Evolutionary conservation across 108 stramenopile genomes (phyloP).

Genomic region (Discostella stelligeroides): DNA sequence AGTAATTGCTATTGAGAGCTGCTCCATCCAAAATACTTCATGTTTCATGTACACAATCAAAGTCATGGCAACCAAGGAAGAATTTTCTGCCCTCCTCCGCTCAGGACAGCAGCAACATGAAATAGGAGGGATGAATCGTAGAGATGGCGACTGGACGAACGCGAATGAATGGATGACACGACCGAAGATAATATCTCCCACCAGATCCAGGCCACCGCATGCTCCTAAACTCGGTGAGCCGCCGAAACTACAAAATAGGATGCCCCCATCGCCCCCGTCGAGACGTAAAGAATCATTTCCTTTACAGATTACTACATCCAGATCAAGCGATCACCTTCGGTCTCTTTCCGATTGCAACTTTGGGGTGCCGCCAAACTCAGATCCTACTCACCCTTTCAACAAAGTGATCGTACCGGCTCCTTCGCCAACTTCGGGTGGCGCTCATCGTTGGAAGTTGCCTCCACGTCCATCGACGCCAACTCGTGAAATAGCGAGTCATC

Average conservation of each 20-base stretch:
- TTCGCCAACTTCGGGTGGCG: not conserved
- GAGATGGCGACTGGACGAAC: not conserved
- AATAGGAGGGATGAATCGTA: not conserved
- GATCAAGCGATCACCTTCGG: constrained; percentile 8
- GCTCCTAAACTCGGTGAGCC: constrained; percentile 21
- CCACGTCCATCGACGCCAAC: constrained; percentile 6
- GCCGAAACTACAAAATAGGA: not conserved
- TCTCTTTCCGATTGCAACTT: constrained; percentile 36
- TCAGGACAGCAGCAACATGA: constrained; percentile 17
- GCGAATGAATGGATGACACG: not conserved
- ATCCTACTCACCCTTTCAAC: constrained; percentile 25
- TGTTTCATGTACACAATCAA: not conserved
- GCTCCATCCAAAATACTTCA: no score
- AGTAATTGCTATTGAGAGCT: no score
- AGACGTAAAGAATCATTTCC: not conserved
- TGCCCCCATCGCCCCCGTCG: not conserved
- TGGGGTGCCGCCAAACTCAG: not conserved
- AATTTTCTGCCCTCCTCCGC: constrained; percentile 30
- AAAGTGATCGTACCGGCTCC: not conserved
- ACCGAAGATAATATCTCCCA: not conserved
- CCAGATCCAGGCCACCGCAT: constrained; percentile 26
- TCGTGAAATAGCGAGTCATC: constrained; percentile 8
- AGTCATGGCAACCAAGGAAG: constrained; percentile 30
- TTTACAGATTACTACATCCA: no score
- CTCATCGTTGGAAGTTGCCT: not conserved